Evolutionary conservation across 169 alveolate species (phyloP), one percentile per base, ranked within the genome.

Genomic region (Plasmodium yoelii): DNA sequence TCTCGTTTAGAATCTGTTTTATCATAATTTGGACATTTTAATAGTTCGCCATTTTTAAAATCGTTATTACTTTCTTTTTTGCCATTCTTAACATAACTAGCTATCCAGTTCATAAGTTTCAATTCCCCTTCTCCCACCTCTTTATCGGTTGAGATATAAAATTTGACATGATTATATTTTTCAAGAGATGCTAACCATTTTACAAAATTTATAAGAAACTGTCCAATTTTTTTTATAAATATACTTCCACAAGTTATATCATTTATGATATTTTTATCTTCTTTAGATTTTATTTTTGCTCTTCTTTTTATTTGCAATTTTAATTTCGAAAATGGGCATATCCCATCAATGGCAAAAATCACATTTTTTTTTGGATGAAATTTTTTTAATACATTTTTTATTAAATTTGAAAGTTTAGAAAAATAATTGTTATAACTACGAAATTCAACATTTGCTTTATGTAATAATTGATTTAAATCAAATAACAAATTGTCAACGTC

Each of bases 41-140:
- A 12, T 24, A 24, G 15, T 3, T n/a, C 46, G 7, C 24, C 6
- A 47, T 49, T 24, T 46, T 46, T 24, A 1, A 22, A 0, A 22
- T 22, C 26, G 15, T 13, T 49, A 6, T 55, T 26, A 64, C 15
- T 55, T 1, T 3, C 24, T 24, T n/a, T 15, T 2, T 19, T 46
- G 13, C 56, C 53, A 6, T 5, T 60, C 13, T 19, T n/a, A 39
- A 80, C 53, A 26, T 71, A 68, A 44, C 60, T 86, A 56, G 13
- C 47, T 12, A 92, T 73, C 94, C 94, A 92, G 24, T 92, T 87
- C 89, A 88, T 87, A 7, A 92, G 87, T 70, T 92, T 92, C 4
- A 92, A 77, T 84, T 92, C 94, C 5, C 94, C 94, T 24, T 92
- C 94, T 18, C 94, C 94, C 67, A 56, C 72, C 22, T 91, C 92